phyloP scores from a whole-genome alignment of 768 basidiomycete species.

The Filobasidium wieringae region DNA sequence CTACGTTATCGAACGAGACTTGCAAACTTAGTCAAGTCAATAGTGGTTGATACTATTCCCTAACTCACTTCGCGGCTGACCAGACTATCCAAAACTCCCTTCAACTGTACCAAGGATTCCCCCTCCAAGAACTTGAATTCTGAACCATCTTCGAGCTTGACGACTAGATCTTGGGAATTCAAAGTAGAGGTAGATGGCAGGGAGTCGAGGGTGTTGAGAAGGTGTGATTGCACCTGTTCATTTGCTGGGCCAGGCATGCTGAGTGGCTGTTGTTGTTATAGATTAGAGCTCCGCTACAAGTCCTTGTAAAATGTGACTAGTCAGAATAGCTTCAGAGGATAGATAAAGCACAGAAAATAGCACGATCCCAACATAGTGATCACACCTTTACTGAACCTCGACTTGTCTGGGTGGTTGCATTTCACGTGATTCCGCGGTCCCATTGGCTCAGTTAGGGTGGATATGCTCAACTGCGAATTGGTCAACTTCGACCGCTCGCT shows the following conservation, averaged over 20 bases:
- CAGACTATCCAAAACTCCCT: conserved; percentile 85
- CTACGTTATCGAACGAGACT: conserved; percentile 43
- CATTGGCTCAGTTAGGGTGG: no score
- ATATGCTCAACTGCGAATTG: no score
- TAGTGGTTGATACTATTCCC: no score
- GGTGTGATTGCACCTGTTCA: conserved; percentile 54
- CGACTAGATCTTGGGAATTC: conserved; percentile 34
- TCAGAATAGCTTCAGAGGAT: no score
- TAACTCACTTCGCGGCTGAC: conserved; percentile 61
- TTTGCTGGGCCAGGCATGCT: conserved; percentile 4
- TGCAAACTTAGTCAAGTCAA: no score
- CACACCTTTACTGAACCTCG: no score
- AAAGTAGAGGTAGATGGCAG: conserved; percentile 38
- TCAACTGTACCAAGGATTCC: conserved; percentile 58
- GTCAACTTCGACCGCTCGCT: no score
- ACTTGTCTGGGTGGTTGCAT: background rate
- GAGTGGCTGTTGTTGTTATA: background rate
- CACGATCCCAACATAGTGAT: no score
- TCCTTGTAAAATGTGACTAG: no score
- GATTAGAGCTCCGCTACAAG: no score
- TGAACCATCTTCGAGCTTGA: conserved; percentile 16
- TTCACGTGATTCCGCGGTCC: no score
- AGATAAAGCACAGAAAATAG: no score
- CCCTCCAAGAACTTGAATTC: conserved; percentile 15
- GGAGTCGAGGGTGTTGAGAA: conserved; percentile 60